Evolutionary conservation across 345 rosid species (phyloP), one percentile per base, ranked within the genome.

Genomic region (Excoecaria agallocha): DNA sequence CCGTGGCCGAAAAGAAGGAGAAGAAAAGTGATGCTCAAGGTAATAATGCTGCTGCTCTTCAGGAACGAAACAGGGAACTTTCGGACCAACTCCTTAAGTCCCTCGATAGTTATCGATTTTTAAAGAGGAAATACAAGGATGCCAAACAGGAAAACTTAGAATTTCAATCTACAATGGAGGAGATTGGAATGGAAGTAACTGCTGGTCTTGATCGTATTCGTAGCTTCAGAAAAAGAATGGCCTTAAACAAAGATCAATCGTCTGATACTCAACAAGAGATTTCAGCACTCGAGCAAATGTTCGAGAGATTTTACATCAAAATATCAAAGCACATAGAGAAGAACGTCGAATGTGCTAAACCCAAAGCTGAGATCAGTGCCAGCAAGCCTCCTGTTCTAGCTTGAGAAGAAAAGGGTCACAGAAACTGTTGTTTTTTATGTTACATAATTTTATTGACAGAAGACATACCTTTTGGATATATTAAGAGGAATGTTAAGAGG

Each of bases 11-110:
- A n/a, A n/a, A n/a, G 20, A 83, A 71, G 63, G 88, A 86, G 65
- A 84, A 68, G 81, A 84, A 59, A 62, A 3, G 45, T 5, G 74
- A 37, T 5, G 77, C 74, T 66, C 80, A 76, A 15, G 86, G 79
- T 68, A 77, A 83, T 48, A 71, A 57, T 3, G 76, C 82, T 12
- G 73, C 61, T 3, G 76, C 82, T 12, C 89, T 89, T 54, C 89
- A 78, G 52, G 96, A 84, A 64, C 81, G 90, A 52, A 90, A 86
- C 84, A 83, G 77, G 79, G 86, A 74, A 17, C 83, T 93, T 41
- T 89, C 98, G 2, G 90, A 87, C 70, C 92, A 93, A 56, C 91
- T 93, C 41, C 78, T 91, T 30, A 87, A 79, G 80, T 89, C 92
- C 5, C 89, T 91, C 51, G 97, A 91, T 1, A 82, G 89, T 51